Evolutionary conservation across 345 rosid species (phyloP), one percentile per base, ranked within the genome.

Genomic region (Syzygium jambos): DNA sequence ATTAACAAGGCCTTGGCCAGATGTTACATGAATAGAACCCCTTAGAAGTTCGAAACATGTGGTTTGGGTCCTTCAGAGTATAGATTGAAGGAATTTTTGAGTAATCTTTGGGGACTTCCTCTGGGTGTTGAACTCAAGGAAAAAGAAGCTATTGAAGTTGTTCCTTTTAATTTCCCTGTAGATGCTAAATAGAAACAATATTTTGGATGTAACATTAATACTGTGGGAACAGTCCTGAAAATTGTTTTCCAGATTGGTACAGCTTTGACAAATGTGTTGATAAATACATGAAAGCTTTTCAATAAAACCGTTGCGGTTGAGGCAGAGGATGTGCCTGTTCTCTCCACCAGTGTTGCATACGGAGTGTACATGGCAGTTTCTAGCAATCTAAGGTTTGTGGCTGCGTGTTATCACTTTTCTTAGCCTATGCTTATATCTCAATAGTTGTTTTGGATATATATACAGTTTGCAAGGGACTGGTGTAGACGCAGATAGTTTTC

Each of bases 281-380:
- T 98, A 89, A 96, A 96, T 90, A 96, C 98, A 88, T 87, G 92
- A 87, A 92, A 92, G 91, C 94, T 97, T 84, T 98, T 98, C 80
- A 97, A 96, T 90, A 93, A 93, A 87, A 78, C 91, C 87, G 89
- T 93, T 43, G 91, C 92, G 29, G 92, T 84, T 52, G 99, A 98
- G 92, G 90, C 93, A 41, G 99, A 96, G 90, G 94, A 93, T 78
- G 96, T 98, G 90, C 98, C 99, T n/a, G 89, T 98, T 85, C 21
- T 98, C 85, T 95, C 99, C 85, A 98, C 99, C 41, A 96, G 98
- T 65, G 96, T 92, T 88, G 98, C 94, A 29, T 98, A 98, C 90
- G 99, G 99, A 87, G 93, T 95, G 84, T 98, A 98, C 57, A 98
- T 98, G 99, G 97, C 99, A 34, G 93, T 96, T 91, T 98, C 99